A percentile compares a stretch with the other conserved stretches of the same genome.
These are phyloP conservation scores for Trichoderma cornu-damae DNA, from an alignment of 2,329 filamentous ascomycete species.

Conservation along the genomic window DNA sequence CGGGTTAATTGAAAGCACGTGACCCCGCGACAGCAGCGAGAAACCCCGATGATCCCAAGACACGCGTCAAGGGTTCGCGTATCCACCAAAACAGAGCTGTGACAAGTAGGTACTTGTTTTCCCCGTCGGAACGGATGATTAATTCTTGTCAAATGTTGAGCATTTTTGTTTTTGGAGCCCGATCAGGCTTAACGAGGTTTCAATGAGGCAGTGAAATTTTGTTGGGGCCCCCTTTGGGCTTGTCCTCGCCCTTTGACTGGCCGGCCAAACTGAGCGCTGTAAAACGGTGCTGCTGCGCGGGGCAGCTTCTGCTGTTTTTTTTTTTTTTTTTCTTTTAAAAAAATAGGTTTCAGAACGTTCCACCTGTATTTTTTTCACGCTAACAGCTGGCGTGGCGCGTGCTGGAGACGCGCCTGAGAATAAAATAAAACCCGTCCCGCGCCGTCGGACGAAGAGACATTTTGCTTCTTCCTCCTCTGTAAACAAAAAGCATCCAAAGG, in stretches of 20 bases:
- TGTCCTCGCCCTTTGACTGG: conserved; percentile 15
- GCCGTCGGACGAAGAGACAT: conserved; percentile 23
- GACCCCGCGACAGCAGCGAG: conserved; percentile 3
- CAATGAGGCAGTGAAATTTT: conserved; percentile 11
- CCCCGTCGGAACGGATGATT: background rate
- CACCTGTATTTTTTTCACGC: conserved; percentile 30
- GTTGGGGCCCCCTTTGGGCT: background rate
- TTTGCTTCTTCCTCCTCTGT: conserved; percentile 14
- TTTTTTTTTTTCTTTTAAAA: conserved; percentile 11
- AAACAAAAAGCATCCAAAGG: conserved; percentile 20
- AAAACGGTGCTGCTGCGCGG: conserved; percentile 16
- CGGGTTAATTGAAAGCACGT: background rate
- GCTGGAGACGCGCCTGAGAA: conserved; percentile 32
- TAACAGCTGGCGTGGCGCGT: conserved; percentile 33
- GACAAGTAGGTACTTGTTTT: too few relatives aligned
- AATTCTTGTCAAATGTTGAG: background rate
- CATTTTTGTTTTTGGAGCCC: conserved; percentile 1
- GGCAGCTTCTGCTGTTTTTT: conserved; percentile 7
- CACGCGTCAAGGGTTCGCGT: conserved; percentile 16
- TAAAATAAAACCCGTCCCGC: conserved; percentile 36
- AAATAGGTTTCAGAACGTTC: conserved; percentile 14
- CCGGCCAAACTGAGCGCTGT: conserved; percentile 10
- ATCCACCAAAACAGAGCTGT: conserved; percentile 16
- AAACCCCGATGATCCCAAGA: conserved; percentile 10
- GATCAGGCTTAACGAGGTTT: conserved; percentile 11